Conservation (phyloP, 257 asterid genomes). For the Solanum sitiens region DNA sequence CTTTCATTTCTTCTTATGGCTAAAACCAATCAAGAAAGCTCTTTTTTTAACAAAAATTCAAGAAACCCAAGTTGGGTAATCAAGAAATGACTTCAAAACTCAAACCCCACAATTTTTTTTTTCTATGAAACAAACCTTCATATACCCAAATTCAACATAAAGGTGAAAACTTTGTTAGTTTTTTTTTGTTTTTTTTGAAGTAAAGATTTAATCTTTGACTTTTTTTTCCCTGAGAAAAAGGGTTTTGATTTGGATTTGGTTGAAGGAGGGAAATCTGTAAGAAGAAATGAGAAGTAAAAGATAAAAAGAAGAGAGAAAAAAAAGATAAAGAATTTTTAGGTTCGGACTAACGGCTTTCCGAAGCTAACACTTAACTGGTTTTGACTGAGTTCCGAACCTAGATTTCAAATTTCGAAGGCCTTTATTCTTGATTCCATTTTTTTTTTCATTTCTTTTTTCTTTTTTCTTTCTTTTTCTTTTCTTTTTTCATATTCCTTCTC, state of each 20-base stretch:
- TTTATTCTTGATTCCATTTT: neutral
- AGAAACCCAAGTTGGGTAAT: neutral
- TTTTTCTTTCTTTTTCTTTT: neutral
- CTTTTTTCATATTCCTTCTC: neutral
- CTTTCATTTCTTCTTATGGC: conserved; percentile 36
- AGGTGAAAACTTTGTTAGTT: neutral
- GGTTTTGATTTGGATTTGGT: neutral
- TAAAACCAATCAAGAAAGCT: neutral
- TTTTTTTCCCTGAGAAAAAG: neutral
- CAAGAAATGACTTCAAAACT: neutral
- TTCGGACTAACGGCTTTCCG: conserved; percentile 34
- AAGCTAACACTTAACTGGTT: conserved; percentile 1
- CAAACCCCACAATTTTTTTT: neutral
- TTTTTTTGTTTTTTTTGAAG: neutral
- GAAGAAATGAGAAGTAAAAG: neutral
- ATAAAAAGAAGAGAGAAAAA: neutral
- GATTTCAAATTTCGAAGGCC: neutral
- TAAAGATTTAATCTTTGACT: neutral
- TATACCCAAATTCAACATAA: neutral
- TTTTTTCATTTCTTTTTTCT: neutral
- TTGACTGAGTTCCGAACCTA: neutral
- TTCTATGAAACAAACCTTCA: neutral
- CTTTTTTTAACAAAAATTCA: neutral
- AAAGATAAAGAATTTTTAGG: neutral
- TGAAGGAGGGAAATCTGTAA: neutral